These are phyloP conservation scores for Teratosphaeria destructans DNA, from an alignment of 2,329 filamentous ascomycete species.

Conservation along the genomic window DNA sequence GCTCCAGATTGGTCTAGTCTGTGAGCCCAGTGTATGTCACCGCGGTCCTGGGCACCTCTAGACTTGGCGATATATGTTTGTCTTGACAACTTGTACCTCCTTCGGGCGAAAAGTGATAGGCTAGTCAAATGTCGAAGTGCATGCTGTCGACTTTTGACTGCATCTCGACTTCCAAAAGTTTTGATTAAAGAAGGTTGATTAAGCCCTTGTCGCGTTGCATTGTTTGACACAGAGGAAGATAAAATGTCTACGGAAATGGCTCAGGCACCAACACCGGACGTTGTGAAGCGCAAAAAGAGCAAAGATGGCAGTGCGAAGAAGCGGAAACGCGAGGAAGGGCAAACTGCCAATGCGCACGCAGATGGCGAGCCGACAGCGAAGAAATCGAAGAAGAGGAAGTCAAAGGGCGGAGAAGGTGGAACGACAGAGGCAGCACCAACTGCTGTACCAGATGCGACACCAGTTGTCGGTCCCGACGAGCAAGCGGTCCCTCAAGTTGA, in stretches of 20 bases:
- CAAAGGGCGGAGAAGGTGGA: not conserved
- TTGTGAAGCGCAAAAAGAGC: conserved; percentile 28
- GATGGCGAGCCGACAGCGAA: conserved; percentile 6
- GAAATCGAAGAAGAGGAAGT: conserved; percentile 12
- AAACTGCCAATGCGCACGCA: not conserved
- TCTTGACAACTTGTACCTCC: not conserved
- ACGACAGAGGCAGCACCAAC: not conserved
- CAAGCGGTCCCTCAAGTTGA: not conserved
- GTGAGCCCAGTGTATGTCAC: too few species aligned
- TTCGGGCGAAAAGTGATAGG: not conserved
- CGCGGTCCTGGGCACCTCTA: not conserved
- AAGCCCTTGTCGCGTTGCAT: not conserved
- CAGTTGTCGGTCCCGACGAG: not conserved
- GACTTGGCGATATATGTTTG: not conserved
- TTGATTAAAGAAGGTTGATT: not conserved
- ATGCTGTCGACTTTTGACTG: not conserved
- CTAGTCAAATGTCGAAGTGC: not conserved
- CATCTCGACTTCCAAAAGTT: not conserved
- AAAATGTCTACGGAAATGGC: conserved; percentile 14
- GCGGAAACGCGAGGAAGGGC: conserved; percentile 4
- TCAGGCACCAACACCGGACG: conserved; percentile 4
- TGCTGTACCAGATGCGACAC: not conserved
- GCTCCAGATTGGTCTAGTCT: not conserved
- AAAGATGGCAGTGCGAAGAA: conserved; percentile 26
- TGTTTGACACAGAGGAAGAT: not conserved